These are phyloP conservation scores for Lojkania enalia DNA, from an alignment of 2,329 filamentous ascomycete species.

Conservation along the genomic window DNA sequence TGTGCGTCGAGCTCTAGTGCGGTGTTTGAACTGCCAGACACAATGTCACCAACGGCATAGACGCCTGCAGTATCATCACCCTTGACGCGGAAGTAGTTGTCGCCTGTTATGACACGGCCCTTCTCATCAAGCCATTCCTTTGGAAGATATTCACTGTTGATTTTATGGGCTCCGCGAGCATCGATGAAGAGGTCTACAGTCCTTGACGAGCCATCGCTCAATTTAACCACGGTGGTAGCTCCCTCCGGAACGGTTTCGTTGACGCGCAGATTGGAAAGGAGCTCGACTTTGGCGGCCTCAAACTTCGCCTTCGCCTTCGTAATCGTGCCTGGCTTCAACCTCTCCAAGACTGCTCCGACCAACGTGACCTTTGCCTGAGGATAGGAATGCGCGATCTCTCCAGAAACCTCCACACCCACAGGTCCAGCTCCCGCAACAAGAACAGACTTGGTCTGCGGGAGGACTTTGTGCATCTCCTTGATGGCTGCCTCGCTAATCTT, in stretches of 20 bases:
- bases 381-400: conserved; percentile 35
- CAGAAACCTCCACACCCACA: conserved; percentile 43
- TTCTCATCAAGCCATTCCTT: conserved; percentile 24
- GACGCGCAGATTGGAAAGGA: conserved; percentile 27
- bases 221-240: conserved; percentile 17
- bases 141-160: conserved; percentile 34
- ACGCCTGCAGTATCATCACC: conserved; percentile 22
- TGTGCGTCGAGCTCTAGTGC: conserved; percentile 15
- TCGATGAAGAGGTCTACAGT: conserved; percentile 39
- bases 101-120: conserved; percentile 31
- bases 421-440: conserved; percentile 42
- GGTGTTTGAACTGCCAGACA: conserved; percentile 28
- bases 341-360: conserved; percentile 31
- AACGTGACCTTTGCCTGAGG: conserved; percentile 30
- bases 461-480: conserved; percentile 25
- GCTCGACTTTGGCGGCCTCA: conserved; percentile 28
- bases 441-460: conserved; percentile 32
- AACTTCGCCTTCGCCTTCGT: conserved; percentile 35
- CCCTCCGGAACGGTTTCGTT: conserved; percentile 11
- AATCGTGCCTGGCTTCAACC: conserved; percentile 19
- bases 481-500: conserved; percentile 33
- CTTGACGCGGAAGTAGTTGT: conserved; percentile 26
- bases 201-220: conserved; percentile 26
- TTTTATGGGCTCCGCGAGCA: conserved; percentile 30
- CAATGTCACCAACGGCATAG: conserved; percentile 43